phyloP scores from a whole-genome alignment of 768 basidiomycete species.

The Favolaschia claudopus region DNA sequence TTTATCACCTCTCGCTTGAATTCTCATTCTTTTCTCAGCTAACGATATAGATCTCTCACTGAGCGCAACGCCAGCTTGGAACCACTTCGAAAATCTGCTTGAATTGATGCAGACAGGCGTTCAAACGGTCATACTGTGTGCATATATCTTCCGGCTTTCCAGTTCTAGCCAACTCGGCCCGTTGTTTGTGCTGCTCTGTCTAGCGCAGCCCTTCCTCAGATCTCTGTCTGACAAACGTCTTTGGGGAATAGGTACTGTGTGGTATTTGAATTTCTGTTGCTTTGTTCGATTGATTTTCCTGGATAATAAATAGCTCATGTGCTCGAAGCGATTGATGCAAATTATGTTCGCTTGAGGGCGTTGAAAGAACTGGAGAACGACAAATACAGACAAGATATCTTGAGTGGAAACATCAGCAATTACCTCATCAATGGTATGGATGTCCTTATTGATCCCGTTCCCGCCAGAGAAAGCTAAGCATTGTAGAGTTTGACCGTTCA shows the following conservation, averaged over 20 bases:
- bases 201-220: constrained; percentile 39
- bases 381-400: constrained; percentile 45
- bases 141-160: constrained; percentile 40
- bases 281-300: not conserved
- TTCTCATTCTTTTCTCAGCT: not conserved
- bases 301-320: constrained; percentile 32
- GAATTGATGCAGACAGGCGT: constrained; percentile 30
- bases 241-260: constrained; percentile 38
- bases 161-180: constrained; percentile 39
- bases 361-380: constrained; percentile 37
- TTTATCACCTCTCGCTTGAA: not conserved
- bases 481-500: constrained; percentile 19
- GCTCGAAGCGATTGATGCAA: constrained; percentile 37
- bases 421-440: constrained; percentile 17
- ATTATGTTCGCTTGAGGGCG: constrained; percentile 40
- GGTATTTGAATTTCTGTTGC: not conserved
- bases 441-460: not conserved
- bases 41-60: constrained; percentile 13
- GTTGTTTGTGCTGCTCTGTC: constrained; percentile 43
- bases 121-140: constrained; percentile 35
- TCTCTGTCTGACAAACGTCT: constrained; percentile 27
- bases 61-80: constrained; percentile 7
- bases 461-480: too few relatives aligned
- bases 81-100: constrained; percentile 32
- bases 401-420: constrained; percentile 41